These are phyloP conservation scores for Podospora pseudoanserina DNA, from an alignment of 495 filamentous ascomycete genomes.

Conservation along the genomic window DNA sequence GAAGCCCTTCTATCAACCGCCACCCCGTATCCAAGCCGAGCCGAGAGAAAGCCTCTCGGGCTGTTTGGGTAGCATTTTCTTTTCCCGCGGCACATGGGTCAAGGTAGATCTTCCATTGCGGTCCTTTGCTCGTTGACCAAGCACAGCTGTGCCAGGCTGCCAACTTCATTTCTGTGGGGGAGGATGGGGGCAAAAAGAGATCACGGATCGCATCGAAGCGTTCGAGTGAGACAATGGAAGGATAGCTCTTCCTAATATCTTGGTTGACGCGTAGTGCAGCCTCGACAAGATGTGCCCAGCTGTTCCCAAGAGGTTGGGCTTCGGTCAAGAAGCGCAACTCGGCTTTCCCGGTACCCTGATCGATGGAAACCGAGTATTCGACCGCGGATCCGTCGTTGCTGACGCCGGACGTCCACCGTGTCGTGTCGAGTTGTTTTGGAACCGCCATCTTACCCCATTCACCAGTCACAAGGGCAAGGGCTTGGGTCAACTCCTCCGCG, in stretches of 20 bases:
- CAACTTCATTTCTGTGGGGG: constrained; percentile 1
- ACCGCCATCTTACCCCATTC: not conserved
- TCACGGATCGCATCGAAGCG: constrained; percentile 18
- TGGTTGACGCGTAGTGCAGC: constrained; percentile 5
- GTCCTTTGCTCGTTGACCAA: constrained; percentile 11
- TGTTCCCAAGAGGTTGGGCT: constrained; percentile 3
- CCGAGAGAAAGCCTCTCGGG: constrained; percentile 13
- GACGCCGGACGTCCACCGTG: constrained; percentile 4
- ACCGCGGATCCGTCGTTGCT: constrained; percentile 10
- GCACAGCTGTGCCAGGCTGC: constrained; percentile 21
- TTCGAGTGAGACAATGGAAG: constrained; percentile 13
- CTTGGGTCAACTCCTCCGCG: not conserved
- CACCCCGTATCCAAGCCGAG: constrained; percentile 16
- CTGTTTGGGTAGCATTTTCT: not conserved
- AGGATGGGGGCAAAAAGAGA: constrained; percentile 12
- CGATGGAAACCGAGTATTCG: constrained; percentile 13
- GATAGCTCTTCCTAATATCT: constrained; percentile 9
- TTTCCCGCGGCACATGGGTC: constrained; percentile 8
- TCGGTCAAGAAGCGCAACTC: constrained; percentile 14
- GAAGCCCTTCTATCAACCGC: constrained; percentile 11
- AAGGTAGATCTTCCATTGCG: constrained; percentile 25
- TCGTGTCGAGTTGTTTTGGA: not conserved
- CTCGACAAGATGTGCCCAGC: not conserved
- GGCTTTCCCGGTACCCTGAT: constrained; percentile 5
- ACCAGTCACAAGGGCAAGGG: constrained; percentile 2